Conservation (phyloP, 2,329 filamentous ascomycete species). For the Colletotrichum somersetense region DNA sequence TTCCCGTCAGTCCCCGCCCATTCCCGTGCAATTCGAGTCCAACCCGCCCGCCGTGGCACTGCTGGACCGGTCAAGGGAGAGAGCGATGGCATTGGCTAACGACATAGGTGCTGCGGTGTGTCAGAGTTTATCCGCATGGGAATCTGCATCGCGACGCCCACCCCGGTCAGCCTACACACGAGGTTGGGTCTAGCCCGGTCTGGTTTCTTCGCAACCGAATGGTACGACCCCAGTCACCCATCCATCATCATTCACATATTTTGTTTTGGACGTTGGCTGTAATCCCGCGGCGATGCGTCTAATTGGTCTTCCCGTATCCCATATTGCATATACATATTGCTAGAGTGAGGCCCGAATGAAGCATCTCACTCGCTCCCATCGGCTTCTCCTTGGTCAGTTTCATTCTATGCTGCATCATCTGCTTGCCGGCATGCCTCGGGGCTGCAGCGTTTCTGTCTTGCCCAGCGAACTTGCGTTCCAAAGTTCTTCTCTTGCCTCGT, state of each 20-base stretch:
- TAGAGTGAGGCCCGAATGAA: not conserved
- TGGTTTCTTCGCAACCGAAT: conserved; percentile 16
- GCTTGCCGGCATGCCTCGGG: conserved; percentile 1
- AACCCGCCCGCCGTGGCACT: conserved; percentile 11
- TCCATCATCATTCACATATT: conserved; percentile 2
- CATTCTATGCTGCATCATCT: not conserved
- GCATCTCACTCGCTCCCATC: not conserved
- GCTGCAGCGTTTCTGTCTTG: not conserved
- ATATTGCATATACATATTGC: not conserved
- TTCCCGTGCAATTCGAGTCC: conserved; percentile 14
- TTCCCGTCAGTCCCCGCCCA: conserved; percentile 30
- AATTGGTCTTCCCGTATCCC: not conserved
- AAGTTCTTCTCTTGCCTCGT: not conserved
- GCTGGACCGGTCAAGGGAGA: conserved; percentile 31
- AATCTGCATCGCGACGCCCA: conserved; percentile 12
- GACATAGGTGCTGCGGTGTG: not conserved
- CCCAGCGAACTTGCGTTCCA: not conserved
- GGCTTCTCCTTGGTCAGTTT: not conserved
- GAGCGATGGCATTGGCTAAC: not conserved
- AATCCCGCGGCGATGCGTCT: not conserved
- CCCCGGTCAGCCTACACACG: conserved; percentile 1
- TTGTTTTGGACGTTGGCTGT: not conserved
- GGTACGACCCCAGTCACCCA: not conserved
- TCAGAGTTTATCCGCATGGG: not conserved
- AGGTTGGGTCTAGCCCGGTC: conserved; percentile 12